These are phyloP conservation scores for Cyberlindnera meyerae DNA, from an alignment of 805 yeast genomes.

Conservation along the genomic window DNA sequence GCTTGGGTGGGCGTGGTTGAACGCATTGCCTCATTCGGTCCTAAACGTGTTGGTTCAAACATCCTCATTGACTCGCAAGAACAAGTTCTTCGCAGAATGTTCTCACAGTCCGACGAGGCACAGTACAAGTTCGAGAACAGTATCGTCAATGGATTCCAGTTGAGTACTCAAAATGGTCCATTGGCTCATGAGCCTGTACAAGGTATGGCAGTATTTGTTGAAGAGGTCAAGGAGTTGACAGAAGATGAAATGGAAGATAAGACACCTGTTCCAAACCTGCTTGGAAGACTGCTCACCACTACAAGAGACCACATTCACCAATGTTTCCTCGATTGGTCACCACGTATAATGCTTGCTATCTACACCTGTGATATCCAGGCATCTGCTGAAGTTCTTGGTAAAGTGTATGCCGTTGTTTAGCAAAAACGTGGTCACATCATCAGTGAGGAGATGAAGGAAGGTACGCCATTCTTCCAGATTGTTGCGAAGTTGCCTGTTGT, in stretches of 20 bases:
- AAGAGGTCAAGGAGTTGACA: slow-evolving; percentile 28
- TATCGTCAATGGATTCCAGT: slow-evolving; percentile 76
- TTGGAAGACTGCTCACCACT: slow-evolving; percentile 70
- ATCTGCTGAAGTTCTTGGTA: slow-evolving; percentile 88
- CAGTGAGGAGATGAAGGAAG: slow-evolving; percentile 95
- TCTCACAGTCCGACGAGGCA: slow-evolving; percentile 10
- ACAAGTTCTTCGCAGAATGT: slow-evolving; percentile 32
- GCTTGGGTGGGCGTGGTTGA: slow-evolving; percentile 29
- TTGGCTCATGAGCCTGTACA: slow-evolving; percentile 82
- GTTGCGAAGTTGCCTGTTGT: slow-evolving; percentile 85
- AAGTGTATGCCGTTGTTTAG: slow-evolving; percentile 91
- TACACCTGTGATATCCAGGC: slow-evolving; percentile 95
- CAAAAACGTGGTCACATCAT: slow-evolving; percentile 78
- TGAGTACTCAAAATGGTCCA: slow-evolving; percentile 83
- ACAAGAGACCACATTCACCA: slow-evolving; percentile 70
- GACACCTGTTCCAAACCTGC: slow-evolving; percentile 38
- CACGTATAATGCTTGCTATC: slow-evolving; percentile 87
- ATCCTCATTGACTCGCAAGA: slow-evolving; percentile 53
- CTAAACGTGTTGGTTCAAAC: slow-evolving; percentile 72
- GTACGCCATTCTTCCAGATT: slow-evolving; percentile 92
- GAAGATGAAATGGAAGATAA: slow-evolving; percentile 27
- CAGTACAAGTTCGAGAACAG: slow-evolving; percentile 50
- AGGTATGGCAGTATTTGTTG: slow-evolving; percentile 59
- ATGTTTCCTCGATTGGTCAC: slow-evolving; percentile 75
- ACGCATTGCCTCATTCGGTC: slow-evolving; percentile 66